These are phyloP conservation scores for Stereocaulon alpinum DNA, from an alignment of 495 filamentous ascomycete species.

Conservation along the genomic window DNA sequence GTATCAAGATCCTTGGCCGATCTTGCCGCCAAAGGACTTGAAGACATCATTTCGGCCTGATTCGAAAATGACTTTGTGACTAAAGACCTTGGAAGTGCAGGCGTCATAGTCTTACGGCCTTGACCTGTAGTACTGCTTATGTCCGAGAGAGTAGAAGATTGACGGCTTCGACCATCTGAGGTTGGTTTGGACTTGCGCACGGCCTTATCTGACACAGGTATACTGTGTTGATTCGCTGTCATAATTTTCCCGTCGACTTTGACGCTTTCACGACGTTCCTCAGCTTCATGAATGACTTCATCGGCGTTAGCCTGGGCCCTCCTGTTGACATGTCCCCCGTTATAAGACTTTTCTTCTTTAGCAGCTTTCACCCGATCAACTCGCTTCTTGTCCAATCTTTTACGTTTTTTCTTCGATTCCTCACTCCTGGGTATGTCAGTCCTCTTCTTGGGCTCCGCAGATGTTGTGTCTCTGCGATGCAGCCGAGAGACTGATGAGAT, in stretches of 20 bases:
- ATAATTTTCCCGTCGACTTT: neutral
- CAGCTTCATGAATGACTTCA: neutral
- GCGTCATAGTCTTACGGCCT: slow-evolving; percentile 15
- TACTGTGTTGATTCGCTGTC: neutral
- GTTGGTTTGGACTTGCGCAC: neutral
- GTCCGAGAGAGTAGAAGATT: slow-evolving; percentile 4
- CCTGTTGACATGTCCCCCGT: neutral
- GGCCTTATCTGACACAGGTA: neutral
- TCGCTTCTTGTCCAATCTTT: neutral
- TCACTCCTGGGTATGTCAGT: neutral
- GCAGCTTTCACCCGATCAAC: neutral
- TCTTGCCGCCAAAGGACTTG: slow-evolving; percentile 12
- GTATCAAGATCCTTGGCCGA: slow-evolving; percentile 5
- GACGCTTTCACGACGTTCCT: neutral
- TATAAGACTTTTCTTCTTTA: neutral
- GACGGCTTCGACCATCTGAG: neutral
- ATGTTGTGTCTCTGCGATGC: neutral
- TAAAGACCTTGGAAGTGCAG: slow-evolving; percentile 1
- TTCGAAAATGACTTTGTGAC: neutral
- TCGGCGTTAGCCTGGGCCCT: neutral
- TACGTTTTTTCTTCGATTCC: neutral
- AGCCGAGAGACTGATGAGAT: neutral
- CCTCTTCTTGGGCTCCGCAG: neutral
- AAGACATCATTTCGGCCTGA: neutral
- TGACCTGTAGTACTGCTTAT: neutral